Evolutionary conservation across 1,284 basidiomycete genomes (phyloP).

Genomic region (Tremellales sp.): DNA sequence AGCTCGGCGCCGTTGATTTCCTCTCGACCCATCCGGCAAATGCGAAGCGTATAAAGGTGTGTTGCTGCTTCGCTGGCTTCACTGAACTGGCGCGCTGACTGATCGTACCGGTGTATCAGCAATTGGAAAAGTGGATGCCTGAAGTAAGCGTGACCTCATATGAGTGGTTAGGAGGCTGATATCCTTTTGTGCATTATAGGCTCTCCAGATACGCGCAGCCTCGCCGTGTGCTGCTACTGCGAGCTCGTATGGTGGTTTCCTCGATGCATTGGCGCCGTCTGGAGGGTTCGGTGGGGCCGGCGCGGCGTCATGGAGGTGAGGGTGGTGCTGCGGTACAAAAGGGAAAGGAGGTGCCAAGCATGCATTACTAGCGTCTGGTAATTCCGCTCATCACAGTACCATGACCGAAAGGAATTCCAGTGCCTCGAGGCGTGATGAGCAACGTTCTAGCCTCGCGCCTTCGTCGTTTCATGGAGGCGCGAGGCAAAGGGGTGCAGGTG

Average conservation of each 20-base stretch:
- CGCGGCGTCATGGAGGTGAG: background rate
- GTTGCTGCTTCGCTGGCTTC: slow-evolving; percentile 21
- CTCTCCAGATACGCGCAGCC: slow-evolving; percentile 37
- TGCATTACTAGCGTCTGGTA: too few relatives aligned
- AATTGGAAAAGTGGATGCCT: slow-evolving; percentile 38
- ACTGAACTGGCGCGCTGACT: background rate
- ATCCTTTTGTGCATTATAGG: slow-evolving; percentile 21
- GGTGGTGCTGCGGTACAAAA: background rate
- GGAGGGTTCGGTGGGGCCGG: background rate
- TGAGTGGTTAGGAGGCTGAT: background rate
- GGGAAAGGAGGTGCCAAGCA: background rate
- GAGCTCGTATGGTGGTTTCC: slow-evolving; percentile 34
- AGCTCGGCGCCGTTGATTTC: slow-evolving; percentile 41
- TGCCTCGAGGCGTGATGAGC: too few relatives aligned
- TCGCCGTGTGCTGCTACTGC: slow-evolving; percentile 35
- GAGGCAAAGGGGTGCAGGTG: too few relatives aligned
- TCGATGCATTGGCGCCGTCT: slow-evolving; percentile 25
- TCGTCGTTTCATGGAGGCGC: too few relatives aligned
- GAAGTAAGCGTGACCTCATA: slow-evolving; percentile 22
- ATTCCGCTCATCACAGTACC: too few relatives aligned
- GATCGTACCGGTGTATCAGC: slow-evolving; percentile 11
- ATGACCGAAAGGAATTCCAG: too few relatives aligned
- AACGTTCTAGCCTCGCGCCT: too few relatives aligned
- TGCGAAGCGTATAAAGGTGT: slow-evolving; percentile 63
- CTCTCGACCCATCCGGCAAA: slow-evolving; percentile 68